Conservation (phyloP, 148 eudicot species). For the Tetragonia tetragonoides region DNA sequence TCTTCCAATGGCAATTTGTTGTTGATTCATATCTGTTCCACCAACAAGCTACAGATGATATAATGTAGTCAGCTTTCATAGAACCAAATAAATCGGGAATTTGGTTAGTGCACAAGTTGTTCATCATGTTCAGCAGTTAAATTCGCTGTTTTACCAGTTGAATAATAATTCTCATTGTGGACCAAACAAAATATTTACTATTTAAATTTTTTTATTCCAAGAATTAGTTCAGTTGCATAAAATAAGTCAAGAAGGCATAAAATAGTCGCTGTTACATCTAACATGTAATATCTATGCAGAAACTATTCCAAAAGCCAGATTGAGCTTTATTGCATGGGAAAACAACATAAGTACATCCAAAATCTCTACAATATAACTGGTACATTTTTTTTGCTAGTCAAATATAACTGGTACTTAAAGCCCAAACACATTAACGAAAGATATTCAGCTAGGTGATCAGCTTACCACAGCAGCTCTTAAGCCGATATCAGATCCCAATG, state of each 20-base stretch:
- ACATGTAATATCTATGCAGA: neutral
- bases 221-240: no score
- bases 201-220: no score
- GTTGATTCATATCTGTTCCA: slow-evolving; percentile 31
- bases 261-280: no score
- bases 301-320: neutral
- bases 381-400: no score
- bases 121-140: neutral
- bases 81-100: neutral
- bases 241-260: no score
- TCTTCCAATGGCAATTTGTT: slow-evolving; percentile 28
- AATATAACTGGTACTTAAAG: neutral
- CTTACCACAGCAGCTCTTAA: slow-evolving; percentile 80
- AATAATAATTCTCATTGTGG: no score
- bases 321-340: no score
- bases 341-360: neutral
- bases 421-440: neutral
- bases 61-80: slow-evolving; percentile 1
- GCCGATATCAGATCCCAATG: slow-evolving; percentile 76
- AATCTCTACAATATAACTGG: no score
- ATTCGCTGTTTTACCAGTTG: no score
- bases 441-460: slow-evolving; percentile 5
- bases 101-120: neutral
- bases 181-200: no score
- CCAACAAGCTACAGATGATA: slow-evolving; percentile 31